These are phyloP conservation scores for Tilletia horrida DNA, from an alignment of 1,284 basidiomycete genomes.

Conservation along the genomic window DNA sequence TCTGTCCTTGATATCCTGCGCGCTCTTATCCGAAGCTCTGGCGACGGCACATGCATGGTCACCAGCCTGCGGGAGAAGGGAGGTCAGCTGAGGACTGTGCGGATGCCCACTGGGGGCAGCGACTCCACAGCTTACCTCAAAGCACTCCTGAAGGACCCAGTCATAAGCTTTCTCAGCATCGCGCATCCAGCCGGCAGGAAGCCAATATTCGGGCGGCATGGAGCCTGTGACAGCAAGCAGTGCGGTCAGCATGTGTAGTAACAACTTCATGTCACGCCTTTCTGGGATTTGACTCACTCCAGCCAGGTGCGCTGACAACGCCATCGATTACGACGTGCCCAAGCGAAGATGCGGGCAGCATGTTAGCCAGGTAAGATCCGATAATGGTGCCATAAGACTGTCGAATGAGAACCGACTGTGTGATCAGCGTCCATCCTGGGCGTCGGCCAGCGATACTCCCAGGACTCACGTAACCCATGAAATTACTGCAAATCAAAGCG, in stretches of 20 bases:
- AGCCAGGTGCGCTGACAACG: slow-evolving; percentile 2
- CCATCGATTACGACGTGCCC: slow-evolving; percentile 33
- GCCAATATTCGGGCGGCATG: slow-evolving; percentile 56
- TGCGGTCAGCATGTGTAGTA: background rate
- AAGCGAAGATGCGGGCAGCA: slow-evolving; percentile 34
- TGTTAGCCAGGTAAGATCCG: slow-evolving; percentile 51
- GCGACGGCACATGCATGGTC: slow-evolving; percentile 25
- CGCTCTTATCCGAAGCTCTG: slow-evolving; percentile 19
- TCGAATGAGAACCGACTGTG: no score
- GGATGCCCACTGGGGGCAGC: background rate
- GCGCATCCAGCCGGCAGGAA: slow-evolving; percentile 33
- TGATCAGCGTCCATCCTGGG: no score
- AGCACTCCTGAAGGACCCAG: slow-evolving; percentile 27
- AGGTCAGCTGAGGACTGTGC: background rate
- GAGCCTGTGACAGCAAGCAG: slow-evolving; percentile 34
- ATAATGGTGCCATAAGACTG: slow-evolving; percentile 44
- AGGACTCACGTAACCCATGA: slow-evolving; percentile 15
- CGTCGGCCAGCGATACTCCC: background rate
- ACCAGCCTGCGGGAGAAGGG: slow-evolving; percentile 17
- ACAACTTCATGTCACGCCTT: no score
- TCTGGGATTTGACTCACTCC: background rate
- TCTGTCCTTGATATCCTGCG: slow-evolving; percentile 23
- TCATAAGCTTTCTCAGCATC: slow-evolving; percentile 25
- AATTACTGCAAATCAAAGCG: background rate
- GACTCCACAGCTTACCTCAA: slow-evolving; percentile 11